A percentile compares a stretch with the other conserved stretches of the same genome.
These are phyloP conservation scores for Coemansia sp. DNA, from an alignment of 192 early-diverging fungal species.

Conservation along the genomic window DNA sequence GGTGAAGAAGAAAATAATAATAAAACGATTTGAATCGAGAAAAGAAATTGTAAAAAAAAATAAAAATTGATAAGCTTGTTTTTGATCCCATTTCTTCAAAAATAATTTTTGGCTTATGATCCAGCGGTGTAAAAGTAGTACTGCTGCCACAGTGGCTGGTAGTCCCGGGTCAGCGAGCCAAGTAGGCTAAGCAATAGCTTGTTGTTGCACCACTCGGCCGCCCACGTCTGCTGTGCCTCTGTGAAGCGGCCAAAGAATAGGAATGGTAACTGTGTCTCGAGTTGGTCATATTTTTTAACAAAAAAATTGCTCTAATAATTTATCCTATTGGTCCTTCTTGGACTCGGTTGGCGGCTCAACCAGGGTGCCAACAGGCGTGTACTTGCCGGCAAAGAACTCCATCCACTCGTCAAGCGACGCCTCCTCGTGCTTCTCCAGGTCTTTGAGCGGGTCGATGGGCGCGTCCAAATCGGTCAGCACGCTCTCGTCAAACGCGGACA, in stretches of 20 bases:
- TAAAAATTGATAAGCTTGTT: too few species aligned
- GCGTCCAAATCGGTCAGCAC: constrained; percentile 67
- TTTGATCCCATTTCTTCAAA: too few species aligned
- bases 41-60: not conserved
- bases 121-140: constrained; percentile 85
- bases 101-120: too few species aligned
- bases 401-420: constrained; percentile 79
- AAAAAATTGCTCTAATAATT: too few species aligned
- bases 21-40: not conserved
- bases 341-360: constrained; percentile 32
- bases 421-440: constrained; percentile 70
- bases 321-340: constrained; percentile 13
- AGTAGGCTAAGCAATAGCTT: constrained; percentile 78
- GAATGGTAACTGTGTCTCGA: too few species aligned
- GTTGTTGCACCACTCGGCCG: constrained; percentile 64
- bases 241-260: constrained; percentile 81
- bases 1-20: not conserved
- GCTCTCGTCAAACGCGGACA: constrained; percentile 77
- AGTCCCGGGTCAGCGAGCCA: constrained; percentile 77
- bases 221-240: constrained; percentile 59
- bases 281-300: too few species aligned
- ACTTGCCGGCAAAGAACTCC: constrained; percentile 76
- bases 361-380: constrained; percentile 67
- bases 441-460: constrained; percentile 80
- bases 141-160: constrained; percentile 86